Base-by-base conservation (phyloP, 2,329 filamentous ascomycete species). In the Fusarium pininemorale region DNA sequence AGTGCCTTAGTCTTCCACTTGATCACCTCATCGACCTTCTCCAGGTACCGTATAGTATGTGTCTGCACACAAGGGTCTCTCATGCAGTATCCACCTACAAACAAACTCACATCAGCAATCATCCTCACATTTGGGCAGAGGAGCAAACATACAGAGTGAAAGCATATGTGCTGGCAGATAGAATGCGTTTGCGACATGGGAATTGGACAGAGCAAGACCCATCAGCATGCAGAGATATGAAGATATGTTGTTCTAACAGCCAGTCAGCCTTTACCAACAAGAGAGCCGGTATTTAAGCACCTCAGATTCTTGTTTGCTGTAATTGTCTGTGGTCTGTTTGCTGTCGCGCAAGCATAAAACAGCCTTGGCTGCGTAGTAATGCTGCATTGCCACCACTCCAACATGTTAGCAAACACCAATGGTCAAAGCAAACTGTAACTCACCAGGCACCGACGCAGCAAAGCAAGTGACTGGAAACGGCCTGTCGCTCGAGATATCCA, bases 121-220 rank as follows among this genome's bases (percentile, higher is more conserved):
- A 14, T 44, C 5, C 28, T 20, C 13, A 20, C 0, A 4, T 14
- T 14, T 20, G 10, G 5, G 2, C 6, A 2, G 0, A 3, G 5
- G 4, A 4, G 0, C 4, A 15, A 11, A 39, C 39, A 1, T 44
- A 67, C 64, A 66, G 2, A 67, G 24, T 3, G 62, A 67, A 9
- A 67, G 20, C 51, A 67, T 67, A 3, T 67, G 62, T 39, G 64
- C 62, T 1, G 64, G 64, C 1, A 67, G 9, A 11, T 66, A 66
- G 10, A 59, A 67, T 6, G 64, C 64, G 38, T 67, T 67, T 2
- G 28, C 20, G 0, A 51, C 42, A 10, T 66, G 63, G 3, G 50
- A 24, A 7, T 67, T 66, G 0, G 64, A 66, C 2, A 66, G 6
- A 0, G 64, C 62, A 3, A 67, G 38, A 11, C 64, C 63, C 50